A percentile compares a stretch with the other conserved stretches of the same genome.
phyloP scores from a whole-genome alignment of 1,284 basidiomycete species.

The Ganoderma meredithae region DNA sequence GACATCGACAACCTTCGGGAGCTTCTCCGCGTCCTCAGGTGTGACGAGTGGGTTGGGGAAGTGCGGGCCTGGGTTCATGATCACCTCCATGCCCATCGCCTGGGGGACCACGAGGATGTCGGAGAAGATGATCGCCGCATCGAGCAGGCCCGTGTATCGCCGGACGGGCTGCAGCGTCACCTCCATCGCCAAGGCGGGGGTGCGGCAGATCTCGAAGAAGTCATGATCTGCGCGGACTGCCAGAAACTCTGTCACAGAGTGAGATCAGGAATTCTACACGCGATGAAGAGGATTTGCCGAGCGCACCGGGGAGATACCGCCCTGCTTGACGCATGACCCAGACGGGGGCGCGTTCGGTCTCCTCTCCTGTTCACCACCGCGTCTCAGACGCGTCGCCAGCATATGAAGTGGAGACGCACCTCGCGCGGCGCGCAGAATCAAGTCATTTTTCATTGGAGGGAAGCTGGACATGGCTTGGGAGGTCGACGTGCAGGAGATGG shows the following conservation, averaged over 20 bases:
- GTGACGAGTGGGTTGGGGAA: slow-evolving; percentile 86
- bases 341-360: slow-evolving; percentile 92
- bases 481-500: slow-evolving; percentile 3
- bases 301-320: slow-evolving; percentile 90
- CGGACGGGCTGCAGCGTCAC: slow-evolving; percentile 93
- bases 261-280: slow-evolving; percentile 5
- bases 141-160: slow-evolving; percentile 83
- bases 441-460: slow-evolving; percentile 87
- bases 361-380: slow-evolving; percentile 63
- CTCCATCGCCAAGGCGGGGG: slow-evolving; percentile 84
- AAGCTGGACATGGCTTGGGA: slow-evolving; percentile 47
- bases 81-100: slow-evolving; percentile 93
- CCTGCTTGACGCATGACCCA: slow-evolving; percentile 99
- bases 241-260: slow-evolving; percentile 74
- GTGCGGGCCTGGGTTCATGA: slow-evolving; percentile 91
- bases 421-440: slow-evolving; percentile 88
- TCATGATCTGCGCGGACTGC: slow-evolving; percentile 84
- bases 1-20: slow-evolving; percentile 75
- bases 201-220: slow-evolving; percentile 94
- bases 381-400: slow-evolving; percentile 14
- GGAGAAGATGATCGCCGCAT: slow-evolving; percentile 96
- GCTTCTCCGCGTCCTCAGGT: slow-evolving; percentile 74
- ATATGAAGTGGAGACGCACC: slow-evolving; percentile 49
- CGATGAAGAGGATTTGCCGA: background rate
- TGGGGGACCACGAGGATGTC: slow-evolving; percentile 97